A percentile compares a stretch with the other conserved stretches of the same genome.
These are phyloP conservation scores for Bassia scoparia DNA, from an alignment of 148 eudicot species.

Conservation along the genomic window DNA sequence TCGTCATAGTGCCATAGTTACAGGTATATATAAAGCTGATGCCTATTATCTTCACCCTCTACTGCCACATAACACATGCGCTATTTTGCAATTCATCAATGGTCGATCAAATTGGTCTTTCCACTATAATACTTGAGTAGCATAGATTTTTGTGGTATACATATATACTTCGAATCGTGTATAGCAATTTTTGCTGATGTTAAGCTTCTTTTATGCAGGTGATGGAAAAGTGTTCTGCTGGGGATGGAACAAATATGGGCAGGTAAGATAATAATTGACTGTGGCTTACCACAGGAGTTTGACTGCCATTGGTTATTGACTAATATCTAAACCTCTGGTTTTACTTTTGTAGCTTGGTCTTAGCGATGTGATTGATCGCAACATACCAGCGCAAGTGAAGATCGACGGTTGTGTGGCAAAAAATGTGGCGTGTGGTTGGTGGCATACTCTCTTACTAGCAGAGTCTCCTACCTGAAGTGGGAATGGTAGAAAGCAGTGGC, in stretches of 20 bases:
- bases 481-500: not conserved
- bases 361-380: slow-evolving; percentile 89
- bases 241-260: slow-evolving; percentile 99
- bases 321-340: not conserved
- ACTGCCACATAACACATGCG: not conserved
- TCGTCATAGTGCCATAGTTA: slow-evolving; percentile 83
- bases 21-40: slow-evolving; percentile 45
- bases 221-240: slow-evolving; percentile 81
- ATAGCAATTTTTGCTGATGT: not conserved
- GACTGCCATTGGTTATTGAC: not conserved
- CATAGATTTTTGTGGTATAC: too few relatives aligned
- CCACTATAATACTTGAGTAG: too few relatives aligned
- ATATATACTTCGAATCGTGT: too few relatives aligned
- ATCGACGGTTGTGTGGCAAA: slow-evolving; percentile 56
- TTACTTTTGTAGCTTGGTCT: slow-evolving; percentile 63
- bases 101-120: not conserved
- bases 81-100: not conserved
- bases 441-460: slow-evolving; percentile 91
- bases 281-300: not conserved
- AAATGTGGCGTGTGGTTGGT: slow-evolving; percentile 93
- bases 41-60: too few relatives aligned
- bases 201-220: slow-evolving; percentile 38
- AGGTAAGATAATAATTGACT: slow-evolving; percentile 41
- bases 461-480: slow-evolving; percentile 56
- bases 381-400: slow-evolving; percentile 73